These are phyloP conservation scores for Trichophyton schoenleinii DNA, from an alignment of 2,329 filamentous ascomycete species.

Conservation along the genomic window DNA sequence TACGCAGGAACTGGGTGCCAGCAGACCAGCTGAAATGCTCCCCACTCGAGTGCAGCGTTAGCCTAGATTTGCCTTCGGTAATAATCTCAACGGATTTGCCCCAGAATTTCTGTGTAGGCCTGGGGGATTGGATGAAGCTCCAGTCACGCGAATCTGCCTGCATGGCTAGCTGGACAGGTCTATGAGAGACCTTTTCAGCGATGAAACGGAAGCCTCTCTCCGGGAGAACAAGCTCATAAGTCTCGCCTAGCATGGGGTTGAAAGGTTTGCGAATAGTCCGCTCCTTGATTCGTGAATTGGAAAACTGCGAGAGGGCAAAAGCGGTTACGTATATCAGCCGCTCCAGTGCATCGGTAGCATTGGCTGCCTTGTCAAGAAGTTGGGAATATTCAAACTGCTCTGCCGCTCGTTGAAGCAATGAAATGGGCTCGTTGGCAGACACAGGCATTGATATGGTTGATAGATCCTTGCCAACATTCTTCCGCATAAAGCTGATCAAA, in stretches of 20 bases:
- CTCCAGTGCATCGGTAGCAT: slow-evolving; percentile 45
- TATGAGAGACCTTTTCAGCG: slow-evolving; percentile 90
- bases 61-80: slow-evolving; percentile 73
- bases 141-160: slow-evolving; percentile 78
- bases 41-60: slow-evolving; percentile 60
- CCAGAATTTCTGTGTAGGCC: slow-evolving; percentile 95
- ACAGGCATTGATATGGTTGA: slow-evolving; percentile 97
- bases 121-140: slow-evolving; percentile 77
- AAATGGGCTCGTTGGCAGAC: slow-evolving; percentile 85
- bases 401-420: slow-evolving; percentile 72
- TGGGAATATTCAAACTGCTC: slow-evolving; percentile 86
- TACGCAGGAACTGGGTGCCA: slow-evolving; percentile 81
- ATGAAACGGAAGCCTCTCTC: slow-evolving; percentile 80
- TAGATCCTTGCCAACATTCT: slow-evolving; percentile 95
- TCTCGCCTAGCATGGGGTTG: slow-evolving; percentile 93
- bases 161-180: slow-evolving; percentile 82
- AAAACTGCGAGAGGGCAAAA: slow-evolving; percentile 81
- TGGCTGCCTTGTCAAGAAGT: slow-evolving; percentile 63
- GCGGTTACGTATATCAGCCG: slow-evolving; percentile 75
- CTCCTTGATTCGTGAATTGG: slow-evolving; percentile 70
- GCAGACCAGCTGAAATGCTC: slow-evolving; percentile 82
- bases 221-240: slow-evolving; percentile 79
- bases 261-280: slow-evolving; percentile 91
- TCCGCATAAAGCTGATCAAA: slow-evolving; percentile 84
- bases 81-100: slow-evolving; percentile 91